Percentiles rank a stretch among this genome's conserved stretches.
phyloP scores from a whole-genome alignment of 2,329 filamentous ascomycete genomes.

The Neobulgaria alba region DNA sequence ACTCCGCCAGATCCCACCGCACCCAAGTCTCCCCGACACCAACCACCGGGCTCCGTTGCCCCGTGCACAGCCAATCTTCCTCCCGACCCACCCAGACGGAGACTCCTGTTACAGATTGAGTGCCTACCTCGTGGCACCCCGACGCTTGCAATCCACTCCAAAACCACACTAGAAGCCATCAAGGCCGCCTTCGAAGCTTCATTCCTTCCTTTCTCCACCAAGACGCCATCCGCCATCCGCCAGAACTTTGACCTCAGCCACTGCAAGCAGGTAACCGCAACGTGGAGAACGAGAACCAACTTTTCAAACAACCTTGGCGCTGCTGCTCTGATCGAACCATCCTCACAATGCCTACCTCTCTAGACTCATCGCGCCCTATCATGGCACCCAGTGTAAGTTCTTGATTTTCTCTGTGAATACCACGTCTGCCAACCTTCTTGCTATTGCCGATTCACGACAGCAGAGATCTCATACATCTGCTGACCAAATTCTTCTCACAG shows the following conservation, averaged over 20 bases:
- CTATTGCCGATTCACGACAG: too few relatives aligned
- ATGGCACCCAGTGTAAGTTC: constrained; percentile 43
- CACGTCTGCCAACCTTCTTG: too few relatives aligned
- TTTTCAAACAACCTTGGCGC: too few relatives aligned
- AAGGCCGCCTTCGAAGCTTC: too few relatives aligned
- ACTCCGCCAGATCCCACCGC: not conserved
- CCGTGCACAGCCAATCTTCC: not conserved
- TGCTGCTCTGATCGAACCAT: too few relatives aligned
- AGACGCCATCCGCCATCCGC: not conserved
- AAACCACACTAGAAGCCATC: constrained; percentile 4
- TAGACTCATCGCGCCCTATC: constrained; percentile 46
- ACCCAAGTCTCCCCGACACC: not conserved
- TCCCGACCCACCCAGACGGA: constrained; percentile 8
- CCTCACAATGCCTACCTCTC: constrained; percentile 34
- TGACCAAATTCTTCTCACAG: constrained; percentile 23
- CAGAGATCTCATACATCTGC: too few relatives aligned
- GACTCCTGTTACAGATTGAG: constrained; percentile 17
- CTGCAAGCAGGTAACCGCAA: too few relatives aligned
- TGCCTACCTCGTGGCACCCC: constrained; percentile 10
- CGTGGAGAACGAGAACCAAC: too few relatives aligned
- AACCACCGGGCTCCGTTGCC: not conserved
- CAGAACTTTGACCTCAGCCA: too few relatives aligned
- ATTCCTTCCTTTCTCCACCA: constrained; percentile 1
- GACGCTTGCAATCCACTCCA: constrained; percentile 1
- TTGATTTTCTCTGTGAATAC: constrained; percentile 11